Conservation (phyloP, 2,329 filamentous ascomycete species). For the Trichoderma sp. region DNA sequence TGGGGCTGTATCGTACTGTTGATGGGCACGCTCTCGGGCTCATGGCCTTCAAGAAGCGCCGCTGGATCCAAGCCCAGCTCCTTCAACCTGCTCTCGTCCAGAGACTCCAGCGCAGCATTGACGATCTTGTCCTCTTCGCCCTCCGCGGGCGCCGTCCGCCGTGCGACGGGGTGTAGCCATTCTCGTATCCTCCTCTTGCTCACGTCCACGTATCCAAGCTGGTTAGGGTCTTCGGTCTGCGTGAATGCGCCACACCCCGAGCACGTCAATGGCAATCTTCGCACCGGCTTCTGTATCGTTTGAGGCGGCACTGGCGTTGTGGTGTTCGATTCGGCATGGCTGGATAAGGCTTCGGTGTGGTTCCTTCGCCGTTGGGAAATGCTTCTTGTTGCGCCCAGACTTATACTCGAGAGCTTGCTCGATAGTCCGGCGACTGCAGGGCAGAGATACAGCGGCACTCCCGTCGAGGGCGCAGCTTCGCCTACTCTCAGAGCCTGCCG, state of each 20-base stretch:
- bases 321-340: constrained; percentile 4
- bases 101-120: constrained; percentile 46
- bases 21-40: constrained; percentile 29
- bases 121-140: constrained; percentile 51
- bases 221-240: constrained; percentile 54
- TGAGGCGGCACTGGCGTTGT: not conserved
- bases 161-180: constrained; percentile 43
- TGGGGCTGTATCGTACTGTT: constrained; percentile 16
- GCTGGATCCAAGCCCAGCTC: constrained; percentile 51
- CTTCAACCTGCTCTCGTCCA: constrained; percentile 48
- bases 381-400: not conserved
- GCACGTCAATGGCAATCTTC: constrained; percentile 58
- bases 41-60: constrained; percentile 41
- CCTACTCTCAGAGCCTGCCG: constrained; percentile 47
- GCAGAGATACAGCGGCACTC: constrained; percentile 54
- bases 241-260: constrained; percentile 66
- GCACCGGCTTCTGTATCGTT: constrained; percentile 12
- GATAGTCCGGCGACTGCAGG: constrained; percentile 44
- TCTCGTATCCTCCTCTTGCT: constrained; percentile 54
- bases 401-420: constrained; percentile 27
- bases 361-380: constrained; percentile 34
- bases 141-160: constrained; percentile 29
- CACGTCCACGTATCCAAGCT: constrained; percentile 60
- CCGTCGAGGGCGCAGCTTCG: constrained; percentile 42
- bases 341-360: constrained; percentile 34